A percentile compares a stretch with the other conserved stretches of the same genome.
Conservation (phyloP, 331 rosid species). For the Acacia pycnantha region DNA sequence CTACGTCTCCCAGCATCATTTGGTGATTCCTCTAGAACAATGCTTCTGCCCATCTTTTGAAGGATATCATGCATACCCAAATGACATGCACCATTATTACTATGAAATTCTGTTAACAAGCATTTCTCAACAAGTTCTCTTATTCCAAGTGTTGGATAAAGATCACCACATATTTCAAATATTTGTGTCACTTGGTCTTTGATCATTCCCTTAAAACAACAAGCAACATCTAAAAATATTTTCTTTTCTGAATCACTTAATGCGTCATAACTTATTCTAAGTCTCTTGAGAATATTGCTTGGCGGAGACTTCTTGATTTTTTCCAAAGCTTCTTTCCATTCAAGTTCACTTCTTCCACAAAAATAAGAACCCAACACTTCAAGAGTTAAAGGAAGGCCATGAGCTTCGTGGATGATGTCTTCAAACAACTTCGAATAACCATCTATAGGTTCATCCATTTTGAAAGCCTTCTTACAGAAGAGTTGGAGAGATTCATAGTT, state of each 20-base stretch:
- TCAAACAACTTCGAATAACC: background rate
- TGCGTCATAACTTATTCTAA: constrained; percentile 7
- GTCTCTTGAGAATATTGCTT: background rate
- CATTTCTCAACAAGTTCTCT: background rate
- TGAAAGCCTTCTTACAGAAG: background rate
- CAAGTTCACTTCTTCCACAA: background rate
- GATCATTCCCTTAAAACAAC: background rate
- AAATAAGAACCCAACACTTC: constrained; percentile 9
- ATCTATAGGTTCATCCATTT: background rate
- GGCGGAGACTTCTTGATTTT: background rate
- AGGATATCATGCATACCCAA: constrained; percentile 17
- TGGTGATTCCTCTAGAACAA: background rate
- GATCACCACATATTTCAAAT: background rate
- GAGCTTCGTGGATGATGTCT: background rate
- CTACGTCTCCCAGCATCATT: background rate
- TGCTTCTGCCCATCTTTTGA: background rate
- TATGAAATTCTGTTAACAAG: background rate
- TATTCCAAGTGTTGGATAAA: background rate
- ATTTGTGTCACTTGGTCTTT: background rate
- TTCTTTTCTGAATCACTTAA: background rate
- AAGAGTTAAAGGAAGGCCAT: constrained; percentile 24
- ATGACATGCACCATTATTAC: background rate
- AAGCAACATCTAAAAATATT: constrained; percentile 9
- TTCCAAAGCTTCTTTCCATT: background rate
- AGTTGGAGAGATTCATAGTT: background rate